Base-by-base conservation (phyloP, 148 eudicot species). In the Oxyria digyna region DNA sequence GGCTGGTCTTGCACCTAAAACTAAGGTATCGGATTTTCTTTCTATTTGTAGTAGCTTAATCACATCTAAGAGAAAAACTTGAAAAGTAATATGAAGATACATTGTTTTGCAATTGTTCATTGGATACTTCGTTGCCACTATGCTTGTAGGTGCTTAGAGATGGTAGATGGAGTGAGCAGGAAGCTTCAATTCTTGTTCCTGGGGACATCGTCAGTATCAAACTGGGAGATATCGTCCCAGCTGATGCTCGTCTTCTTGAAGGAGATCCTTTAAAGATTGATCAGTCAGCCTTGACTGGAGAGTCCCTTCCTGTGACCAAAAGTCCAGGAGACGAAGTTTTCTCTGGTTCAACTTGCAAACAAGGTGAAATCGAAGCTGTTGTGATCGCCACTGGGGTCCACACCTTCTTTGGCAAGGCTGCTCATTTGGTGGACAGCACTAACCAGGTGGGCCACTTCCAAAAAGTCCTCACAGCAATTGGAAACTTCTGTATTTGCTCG, bases 221-320 rank as follows among this genome's bases (percentile, higher is more conserved):
- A 71, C 83, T 86, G 37, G 96, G 96, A 29, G 96, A 86, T 20
- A 89, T 89, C 42, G 69, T 89, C 37, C 96, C 91, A 32, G 87
- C 89, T 67, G 96, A 89, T 78, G 89, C 96, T 62, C 91, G 96
- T 75, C 91, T 89, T 76, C 81, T 89, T 8, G 77, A 87, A 14
- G 96, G 96, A 8, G 96, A 89, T 73, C 86, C 96, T 11, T 78
- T 89, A 37, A 89, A 89, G 76, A 84, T 89, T 71, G 96, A 89
- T 80, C 92, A 89, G 89, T 87, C 96, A 62, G 96, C 96, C 42
- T 84, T 89, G 37, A 89, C 96, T 6, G 96, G 96, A 29, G 96
- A 89, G 76, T 89, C 91, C 33, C 96, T 89, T 49, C 91, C 96
- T 2, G 96, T 87, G 59, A 89, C 96, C 5, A 87, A 81, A 76